phyloP scores from a whole-genome alignment of 2,329 filamentous ascomycete genomes.

The Ascocoryne sarcoides region DNA sequence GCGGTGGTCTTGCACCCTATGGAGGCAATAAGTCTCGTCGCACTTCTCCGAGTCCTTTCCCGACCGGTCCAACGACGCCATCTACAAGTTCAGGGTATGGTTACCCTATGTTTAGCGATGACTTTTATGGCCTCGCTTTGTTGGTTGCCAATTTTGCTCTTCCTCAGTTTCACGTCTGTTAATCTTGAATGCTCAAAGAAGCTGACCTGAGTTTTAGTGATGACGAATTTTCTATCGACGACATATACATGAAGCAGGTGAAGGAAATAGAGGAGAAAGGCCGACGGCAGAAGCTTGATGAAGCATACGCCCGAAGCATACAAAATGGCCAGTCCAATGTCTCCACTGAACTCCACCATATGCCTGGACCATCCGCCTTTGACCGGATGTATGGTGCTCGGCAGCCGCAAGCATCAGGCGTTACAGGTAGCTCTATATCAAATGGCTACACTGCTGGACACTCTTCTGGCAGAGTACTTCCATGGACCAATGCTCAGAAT shows the following conservation, averaged over 20 bases:
- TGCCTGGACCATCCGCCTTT: slow-evolving; percentile 19
- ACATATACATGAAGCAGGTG: slow-evolving; percentile 15
- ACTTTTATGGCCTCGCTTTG: too few species aligned
- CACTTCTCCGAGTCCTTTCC: slow-evolving; percentile 23
- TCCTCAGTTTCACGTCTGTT: too few species aligned
- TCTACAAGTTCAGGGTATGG: slow-evolving; percentile 24
- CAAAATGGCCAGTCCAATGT: slow-evolving; percentile 8
- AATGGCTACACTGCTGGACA: too few species aligned
- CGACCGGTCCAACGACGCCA: slow-evolving; percentile 17
- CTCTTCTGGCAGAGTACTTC: slow-evolving; percentile 3
- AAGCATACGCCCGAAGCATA: slow-evolving; percentile 26
- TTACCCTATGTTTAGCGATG: slow-evolving; percentile 15
- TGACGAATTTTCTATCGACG: slow-evolving; percentile 19
- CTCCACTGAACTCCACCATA: slow-evolving; percentile 1
- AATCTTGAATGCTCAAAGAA: neutral
- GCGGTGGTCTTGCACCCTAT: slow-evolving; percentile 12
- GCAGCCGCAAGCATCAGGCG: slow-evolving; percentile 5
- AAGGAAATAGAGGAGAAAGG: slow-evolving; percentile 33
- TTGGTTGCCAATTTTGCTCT: too few species aligned
- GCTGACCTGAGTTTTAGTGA: slow-evolving; percentile 16
- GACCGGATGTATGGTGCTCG: slow-evolving; percentile 21
- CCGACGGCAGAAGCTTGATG: slow-evolving; percentile 30
- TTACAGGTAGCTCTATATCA: too few species aligned
- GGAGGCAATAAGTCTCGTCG: slow-evolving; percentile 24
- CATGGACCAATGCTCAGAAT: slow-evolving; percentile 1